Conservation (phyloP, 2,329 filamentous ascomycete genomes). For the Fusarium pseudoanthophilum region DNA sequence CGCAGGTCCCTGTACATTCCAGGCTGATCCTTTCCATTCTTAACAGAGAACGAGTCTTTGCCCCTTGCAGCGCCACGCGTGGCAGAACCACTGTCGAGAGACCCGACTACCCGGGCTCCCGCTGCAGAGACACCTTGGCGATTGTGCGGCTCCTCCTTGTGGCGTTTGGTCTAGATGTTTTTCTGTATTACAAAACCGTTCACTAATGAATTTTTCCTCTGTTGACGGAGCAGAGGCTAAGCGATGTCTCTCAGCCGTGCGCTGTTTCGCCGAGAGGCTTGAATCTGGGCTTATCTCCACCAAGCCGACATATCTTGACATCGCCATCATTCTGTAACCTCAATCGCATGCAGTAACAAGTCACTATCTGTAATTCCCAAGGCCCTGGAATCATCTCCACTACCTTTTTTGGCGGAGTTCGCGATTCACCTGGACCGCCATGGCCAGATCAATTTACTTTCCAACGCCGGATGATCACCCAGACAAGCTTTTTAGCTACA, state of each 20-base stretch:
- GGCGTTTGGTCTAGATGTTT: neutral
- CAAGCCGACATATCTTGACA: neutral
- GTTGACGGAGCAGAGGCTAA: neutral
- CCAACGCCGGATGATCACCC: neutral
- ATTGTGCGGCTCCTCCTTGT: neutral
- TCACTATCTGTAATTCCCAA: neutral
- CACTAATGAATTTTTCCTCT: neutral
- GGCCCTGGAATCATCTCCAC: too few species aligned
- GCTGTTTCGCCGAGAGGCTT: neutral
- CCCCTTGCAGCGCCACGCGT: neutral
- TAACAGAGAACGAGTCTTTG: neutral
- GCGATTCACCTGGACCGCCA: neutral
- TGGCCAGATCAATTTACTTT: neutral
- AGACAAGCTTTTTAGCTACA: constrained; percentile 1
- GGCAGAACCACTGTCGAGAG: neutral
- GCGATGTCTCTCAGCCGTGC: neutral
- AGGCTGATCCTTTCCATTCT: constrained; percentile 7
- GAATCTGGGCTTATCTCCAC: neutral
- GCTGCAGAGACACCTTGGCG: neutral
- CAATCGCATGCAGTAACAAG: neutral
- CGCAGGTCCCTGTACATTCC: neutral
- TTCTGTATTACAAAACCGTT: neutral
- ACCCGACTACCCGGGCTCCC: neutral
- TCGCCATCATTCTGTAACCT: neutral
- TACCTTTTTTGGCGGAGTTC: too few species aligned